Conservation (phyloP, 2,329 filamentous ascomycete genomes). For the Ciborinia camelliae region DNA sequence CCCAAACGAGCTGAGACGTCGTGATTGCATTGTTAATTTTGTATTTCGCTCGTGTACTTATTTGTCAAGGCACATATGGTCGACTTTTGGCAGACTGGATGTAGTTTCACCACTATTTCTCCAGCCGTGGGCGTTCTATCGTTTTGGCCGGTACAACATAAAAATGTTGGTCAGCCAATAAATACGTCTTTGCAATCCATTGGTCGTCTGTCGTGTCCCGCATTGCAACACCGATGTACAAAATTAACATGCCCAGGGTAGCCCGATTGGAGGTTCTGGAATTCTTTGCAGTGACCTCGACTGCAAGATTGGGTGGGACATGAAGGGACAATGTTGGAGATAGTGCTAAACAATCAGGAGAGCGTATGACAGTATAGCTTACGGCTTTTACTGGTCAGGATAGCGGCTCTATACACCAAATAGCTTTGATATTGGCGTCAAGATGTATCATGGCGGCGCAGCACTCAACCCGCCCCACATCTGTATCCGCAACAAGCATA, state of each 20-base stretch:
- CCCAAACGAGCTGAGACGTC: slow-evolving; percentile 12
- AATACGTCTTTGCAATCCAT: neutral
- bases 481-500: neutral
- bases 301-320: too few species aligned
- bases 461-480: neutral
- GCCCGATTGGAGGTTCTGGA: too few species aligned
- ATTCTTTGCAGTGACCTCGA: too few species aligned
- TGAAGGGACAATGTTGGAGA: too few species aligned
- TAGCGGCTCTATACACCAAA: too few species aligned
- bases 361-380: too few species aligned
- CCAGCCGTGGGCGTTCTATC: neutral
- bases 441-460: too few species aligned
- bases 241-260: neutral
- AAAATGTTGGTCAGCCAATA: neutral
- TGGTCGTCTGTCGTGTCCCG: neutral
- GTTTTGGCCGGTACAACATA: neutral
- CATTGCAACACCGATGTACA: too few species aligned
- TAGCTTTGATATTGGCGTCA: too few species aligned
- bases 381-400: too few species aligned
- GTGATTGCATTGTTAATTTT: neutral
- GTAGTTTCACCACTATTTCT: neutral
- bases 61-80: neutral
- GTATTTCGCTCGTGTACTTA: neutral
- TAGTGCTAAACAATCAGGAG: too few species aligned
- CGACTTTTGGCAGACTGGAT: neutral